These are phyloP conservation scores for Suhomyces maxii DNA, from an alignment of 1,139 yeast species.

Conservation along the genomic window DNA sequence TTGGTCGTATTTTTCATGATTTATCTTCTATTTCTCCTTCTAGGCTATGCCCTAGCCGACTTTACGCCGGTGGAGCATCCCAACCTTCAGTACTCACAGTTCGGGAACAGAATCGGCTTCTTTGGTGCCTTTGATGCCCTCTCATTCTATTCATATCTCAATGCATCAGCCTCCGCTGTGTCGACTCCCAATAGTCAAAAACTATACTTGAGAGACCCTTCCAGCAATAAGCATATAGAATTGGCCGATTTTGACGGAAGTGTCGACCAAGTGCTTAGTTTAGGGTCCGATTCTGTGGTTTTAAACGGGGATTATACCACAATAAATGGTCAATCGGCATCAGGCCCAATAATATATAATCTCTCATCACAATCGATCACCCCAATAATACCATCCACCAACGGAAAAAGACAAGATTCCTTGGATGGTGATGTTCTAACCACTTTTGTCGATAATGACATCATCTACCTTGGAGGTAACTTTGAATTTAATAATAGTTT, in stretches of 20 bases:
- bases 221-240: conserved; percentile 29
- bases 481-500: conserved; percentile 55
- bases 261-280: conserved; percentile 26
- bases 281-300: conserved; percentile 34
- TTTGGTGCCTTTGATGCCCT: conserved; percentile 67
- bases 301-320: conserved; percentile 45
- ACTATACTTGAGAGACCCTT: conserved; percentile 33
- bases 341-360: conserved; percentile 59
- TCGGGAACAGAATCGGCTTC: conserved; percentile 53
- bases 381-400: conserved; percentile 30
- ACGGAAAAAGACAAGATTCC: conserved; percentile 19
- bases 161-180: conserved; percentile 35
- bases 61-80: conserved; percentile 26
- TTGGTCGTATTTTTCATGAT: background rate
- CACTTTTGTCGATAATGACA: conserved; percentile 44
- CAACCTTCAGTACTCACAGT: conserved; percentile 26
- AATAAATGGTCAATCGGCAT: conserved; percentile 36
- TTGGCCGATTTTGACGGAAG: conserved; percentile 37
- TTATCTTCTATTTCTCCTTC: background rate
- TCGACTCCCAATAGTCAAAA: conserved; percentile 17
- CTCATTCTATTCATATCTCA: conserved; percentile 55
- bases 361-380: conserved; percentile 43
- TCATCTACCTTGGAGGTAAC: conserved; percentile 80
- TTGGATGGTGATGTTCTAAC: conserved; percentile 54
- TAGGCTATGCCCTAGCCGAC: conserved; percentile 6